Base-by-base conservation (phyloP, 331 rosid species). In the Acacia concinna region DNA sequence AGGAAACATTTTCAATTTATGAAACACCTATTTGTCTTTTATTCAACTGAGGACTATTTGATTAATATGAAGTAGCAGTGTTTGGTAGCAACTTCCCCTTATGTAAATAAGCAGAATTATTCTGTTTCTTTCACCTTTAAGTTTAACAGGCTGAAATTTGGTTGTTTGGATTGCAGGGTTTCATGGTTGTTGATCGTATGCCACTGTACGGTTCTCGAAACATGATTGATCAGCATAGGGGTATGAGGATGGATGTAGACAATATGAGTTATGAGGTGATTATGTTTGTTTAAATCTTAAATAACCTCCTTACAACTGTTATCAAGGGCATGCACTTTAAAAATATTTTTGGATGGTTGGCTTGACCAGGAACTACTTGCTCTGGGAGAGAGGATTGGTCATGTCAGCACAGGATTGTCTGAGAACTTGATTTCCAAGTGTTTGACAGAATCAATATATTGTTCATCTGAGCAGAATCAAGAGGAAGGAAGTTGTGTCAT, bases 191-290 rank as follows among this genome's bases (percentile, higher is more conserved):
- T 77, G 97, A 91, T 73, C 97, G 91, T 6, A 73, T 93, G 3
- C 70, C 88, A 54, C 46, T 83, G 21, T 83, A 84, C 83, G 97
- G 92, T 63, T 82, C 98, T 63, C 91, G 97, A 82, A 91, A 49
- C 80, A 63, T 83, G 85, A 68, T 76, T 74, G 97, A 93, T 81
- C 97, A 88, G 83, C 98, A 93, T 78, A 90, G 97, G 78, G 97
- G 91, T 18, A 87, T 93, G 98, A 91, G 97, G 82, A 84, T 93
- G 85, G 98, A 93, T 86, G 65, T 88, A 32, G 98, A 93, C 83
- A 90, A 83, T 82, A 86, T 93, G 98, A 83, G 93, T 78, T 93
- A 93, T 18, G 98, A 93, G 97, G 98, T 93, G 77, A 56, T 78
- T 44, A 41, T 57, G 21, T 20, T 20, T 64, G 65, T 71, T 79